Evolutionary conservation across 371 early-diverging fungal genomes (phyloP), one percentile per base, ranked within the genome.

Genomic region (Lichtheimia ramosa): DNA sequence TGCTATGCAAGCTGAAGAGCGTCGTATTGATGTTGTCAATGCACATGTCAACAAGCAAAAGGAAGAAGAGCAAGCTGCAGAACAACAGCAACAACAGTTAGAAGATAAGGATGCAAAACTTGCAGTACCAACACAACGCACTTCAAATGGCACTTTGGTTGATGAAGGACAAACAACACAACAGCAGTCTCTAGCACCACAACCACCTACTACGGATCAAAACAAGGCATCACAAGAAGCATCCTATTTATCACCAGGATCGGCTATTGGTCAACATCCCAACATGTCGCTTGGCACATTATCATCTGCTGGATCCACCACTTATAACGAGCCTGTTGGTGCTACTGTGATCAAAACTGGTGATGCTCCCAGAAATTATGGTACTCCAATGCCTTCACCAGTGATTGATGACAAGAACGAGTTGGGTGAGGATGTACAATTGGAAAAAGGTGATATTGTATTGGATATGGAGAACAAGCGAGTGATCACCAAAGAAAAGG

Each of bases 1-100:
- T 21, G 76, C 76, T 7, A 75, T 75, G 76, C 68, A 68, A 23
- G 61, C 63, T 14, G 79, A 79, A 43, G 56, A 70, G 25, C 41
- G 63, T 8, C 70, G 74, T n/a, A 58, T 70, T 57, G 58, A 64
- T 4, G n/a, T 66, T 3, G 64, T 64, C 34, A 34, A 34, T 34
- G 34, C 34, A 5, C 34, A 34, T 34, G 34, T 34, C 34, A 34
- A 34, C 10, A 34, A 34, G 10, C 34, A 34, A 34, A 34, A 34
- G 34, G 34, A 34, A 34, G 34, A 34, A 34, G 34, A 34, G 10
- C 34, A 34, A 34, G 34, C 34, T 34, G 34, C 34, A 43, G 18
- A 59, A 24, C 23, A 34, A 14, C 16, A 34, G 7, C 16, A 34
- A 28, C 28, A 28, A 34, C 34, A 34, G 8, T 8, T 34, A 2